phyloP scores from a whole-genome alignment of 192 early-diverging fungal genomes.

The Linderina pennispora region DNA sequence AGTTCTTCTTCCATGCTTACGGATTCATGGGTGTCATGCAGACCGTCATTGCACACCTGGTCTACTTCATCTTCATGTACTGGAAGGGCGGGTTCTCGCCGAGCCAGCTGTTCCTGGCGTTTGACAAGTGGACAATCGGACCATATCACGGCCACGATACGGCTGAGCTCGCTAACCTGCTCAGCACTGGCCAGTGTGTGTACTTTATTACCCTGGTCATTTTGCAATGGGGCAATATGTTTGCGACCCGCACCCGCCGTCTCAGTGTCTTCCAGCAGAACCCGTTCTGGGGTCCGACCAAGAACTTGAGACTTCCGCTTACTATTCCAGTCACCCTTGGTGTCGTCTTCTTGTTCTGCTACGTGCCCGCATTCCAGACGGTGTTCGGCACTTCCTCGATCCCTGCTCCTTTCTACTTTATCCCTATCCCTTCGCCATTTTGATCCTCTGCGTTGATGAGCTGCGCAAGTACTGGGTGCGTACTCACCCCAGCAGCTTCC shows the following conservation, averaged over 20 bases:
- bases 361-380: conserved; percentile 24
- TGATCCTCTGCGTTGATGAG: conserved; percentile 54
- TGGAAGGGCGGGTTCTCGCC: conserved; percentile 48
- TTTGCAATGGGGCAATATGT: conserved; percentile 48
- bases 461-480: conserved; percentile 51
- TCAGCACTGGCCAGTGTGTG: conserved; percentile 52
- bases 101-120: conserved; percentile 39
- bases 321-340: conserved; percentile 28
- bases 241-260: conserved; percentile 39
- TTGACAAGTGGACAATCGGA: conserved; percentile 37
- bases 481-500: not conserved
- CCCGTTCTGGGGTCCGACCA: conserved; percentile 37
- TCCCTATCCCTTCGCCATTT: conserved; percentile 51
- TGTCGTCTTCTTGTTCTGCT: conserved; percentile 25
- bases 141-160: conserved; percentile 39
- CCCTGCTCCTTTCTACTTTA: conserved; percentile 55
- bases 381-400: conserved; percentile 50
- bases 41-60: conserved; percentile 53
- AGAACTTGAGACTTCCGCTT: conserved; percentile 25
- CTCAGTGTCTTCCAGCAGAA: conserved; percentile 38
- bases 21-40: conserved; percentile 62
- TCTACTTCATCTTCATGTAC: conserved; percentile 59
- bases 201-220: conserved; percentile 49
- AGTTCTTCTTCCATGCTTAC: conserved; percentile 62
- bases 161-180: conserved; percentile 22